Conservation (phyloP, 2,329 filamentous ascomycete species). For the Atkinsonella hypoxylon region DNA sequence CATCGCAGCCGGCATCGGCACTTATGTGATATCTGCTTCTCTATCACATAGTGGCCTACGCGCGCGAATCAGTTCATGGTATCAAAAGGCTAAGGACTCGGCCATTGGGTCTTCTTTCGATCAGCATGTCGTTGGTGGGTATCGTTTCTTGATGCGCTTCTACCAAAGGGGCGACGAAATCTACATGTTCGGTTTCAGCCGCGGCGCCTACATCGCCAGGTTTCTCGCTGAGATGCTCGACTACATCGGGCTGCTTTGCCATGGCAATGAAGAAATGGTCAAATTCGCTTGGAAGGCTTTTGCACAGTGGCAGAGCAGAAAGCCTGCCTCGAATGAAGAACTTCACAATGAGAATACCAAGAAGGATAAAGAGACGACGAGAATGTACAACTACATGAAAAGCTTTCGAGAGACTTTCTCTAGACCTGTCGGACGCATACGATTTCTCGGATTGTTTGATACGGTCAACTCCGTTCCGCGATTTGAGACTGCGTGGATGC, state of each 20-base stretch:
- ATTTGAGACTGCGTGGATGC: slow-evolving; percentile 69
- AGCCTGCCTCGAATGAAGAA: slow-evolving; percentile 28
- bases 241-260: slow-evolving; percentile 64
- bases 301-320: slow-evolving; percentile 57
- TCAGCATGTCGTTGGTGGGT: slow-evolving; percentile 72
- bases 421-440: slow-evolving; percentile 59
- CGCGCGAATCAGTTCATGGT: slow-evolving; percentile 52
- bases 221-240: slow-evolving; percentile 79
- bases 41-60: slow-evolving; percentile 44
- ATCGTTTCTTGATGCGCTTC: slow-evolving; percentile 67
- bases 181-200: slow-evolving; percentile 63
- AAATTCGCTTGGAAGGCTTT: slow-evolving; percentile 77
- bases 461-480: slow-evolving; percentile 70
- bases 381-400: slow-evolving; percentile 64
- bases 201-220: slow-evolving; percentile 61
- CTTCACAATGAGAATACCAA: slow-evolving; percentile 27
- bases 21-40: slow-evolving; percentile 52
- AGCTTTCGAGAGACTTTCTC: slow-evolving; percentile 74
- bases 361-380: slow-evolving; percentile 23
- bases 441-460: slow-evolving; percentile 70
- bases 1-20: slow-evolving; percentile 54
- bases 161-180: slow-evolving; percentile 54
- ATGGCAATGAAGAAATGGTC: slow-evolving; percentile 78
- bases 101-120: slow-evolving; percentile 72
- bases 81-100: slow-evolving; percentile 63